These are phyloP conservation scores for Trichoderma lentiforme DNA, from an alignment of 2,329 filamentous ascomycete species.

Conservation along the genomic window DNA sequence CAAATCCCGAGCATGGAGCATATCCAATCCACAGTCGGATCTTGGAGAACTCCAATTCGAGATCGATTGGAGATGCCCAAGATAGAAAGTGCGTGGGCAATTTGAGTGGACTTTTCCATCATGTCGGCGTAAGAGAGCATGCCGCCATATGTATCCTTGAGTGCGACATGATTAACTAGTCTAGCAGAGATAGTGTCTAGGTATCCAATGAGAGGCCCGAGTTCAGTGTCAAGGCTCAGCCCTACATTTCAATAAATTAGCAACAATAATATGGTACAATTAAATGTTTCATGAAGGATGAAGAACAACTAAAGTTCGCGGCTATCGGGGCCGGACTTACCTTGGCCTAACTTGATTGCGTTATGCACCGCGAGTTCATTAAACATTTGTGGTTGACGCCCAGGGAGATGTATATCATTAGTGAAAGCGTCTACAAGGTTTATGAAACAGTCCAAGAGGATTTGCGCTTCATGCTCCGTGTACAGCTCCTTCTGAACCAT, in stretches of 20 bases:
- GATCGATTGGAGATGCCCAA: background rate
- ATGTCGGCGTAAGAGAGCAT: background rate
- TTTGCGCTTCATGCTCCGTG: background rate
- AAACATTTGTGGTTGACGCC: background rate
- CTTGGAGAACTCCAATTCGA: background rate
- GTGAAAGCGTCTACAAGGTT: background rate
- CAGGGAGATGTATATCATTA: background rate
- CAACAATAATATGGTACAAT: background rate
- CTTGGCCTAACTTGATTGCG: background rate
- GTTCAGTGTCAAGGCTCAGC: background rate
- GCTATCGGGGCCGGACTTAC: background rate
- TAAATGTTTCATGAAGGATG: background rate
- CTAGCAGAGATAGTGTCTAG: background rate
- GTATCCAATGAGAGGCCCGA: background rate
- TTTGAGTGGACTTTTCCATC: background rate
- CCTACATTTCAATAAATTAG: background rate
- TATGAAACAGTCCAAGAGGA: background rate
- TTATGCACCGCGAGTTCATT: background rate
- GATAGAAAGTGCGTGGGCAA: background rate
- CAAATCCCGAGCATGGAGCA: background rate
- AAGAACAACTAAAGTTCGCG: no score
- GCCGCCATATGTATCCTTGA: background rate
- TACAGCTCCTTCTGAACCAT: slow-evolving; percentile 34
- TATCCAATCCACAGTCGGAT: background rate
- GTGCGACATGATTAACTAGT: background rate